Percentiles rank a stretch among this genome's conserved stretches.
phyloP scores from a whole-genome alignment of 371 early-diverging fungal species.

The Caulochytrium protostelioides region DNA sequence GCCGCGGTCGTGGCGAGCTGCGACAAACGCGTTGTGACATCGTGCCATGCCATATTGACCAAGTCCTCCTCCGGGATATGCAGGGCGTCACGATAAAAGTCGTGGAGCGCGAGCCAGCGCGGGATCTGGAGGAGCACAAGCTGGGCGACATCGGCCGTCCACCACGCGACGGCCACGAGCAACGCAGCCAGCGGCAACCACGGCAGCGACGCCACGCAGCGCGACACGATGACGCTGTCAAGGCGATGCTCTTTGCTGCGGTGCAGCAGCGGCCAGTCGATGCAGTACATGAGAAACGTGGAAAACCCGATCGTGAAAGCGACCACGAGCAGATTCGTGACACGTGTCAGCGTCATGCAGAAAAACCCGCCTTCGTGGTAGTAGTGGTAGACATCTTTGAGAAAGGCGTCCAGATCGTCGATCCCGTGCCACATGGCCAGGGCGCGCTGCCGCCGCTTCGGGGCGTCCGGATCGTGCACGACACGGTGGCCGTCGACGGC shows the following conservation, averaged over 20 bases:
- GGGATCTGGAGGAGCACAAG: background rate
- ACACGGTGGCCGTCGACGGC: slow-evolving; percentile 1
- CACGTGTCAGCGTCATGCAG: slow-evolving; percentile 44
- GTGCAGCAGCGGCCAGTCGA: slow-evolving; percentile 58
- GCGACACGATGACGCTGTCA: background rate
- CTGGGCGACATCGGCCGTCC: slow-evolving; percentile 10
- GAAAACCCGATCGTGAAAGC: slow-evolving; percentile 71
- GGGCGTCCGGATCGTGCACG: slow-evolving; percentile 2
- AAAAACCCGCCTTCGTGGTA: slow-evolving; percentile 58
- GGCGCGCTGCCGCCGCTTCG: slow-evolving; percentile 34
- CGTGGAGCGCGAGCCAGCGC: background rate
- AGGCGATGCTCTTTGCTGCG: slow-evolving; percentile 24
- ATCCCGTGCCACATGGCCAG: slow-evolving; percentile 63
- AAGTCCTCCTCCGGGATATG: no score
- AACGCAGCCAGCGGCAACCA: background rate
- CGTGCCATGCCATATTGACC: no score
- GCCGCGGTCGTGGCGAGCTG: slow-evolving; percentile 15
- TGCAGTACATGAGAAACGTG: slow-evolving; percentile 65
- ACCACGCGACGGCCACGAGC: slow-evolving; percentile 12
- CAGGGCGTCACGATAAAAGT: slow-evolving; percentile 6
- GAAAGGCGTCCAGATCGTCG: slow-evolving; percentile 55
- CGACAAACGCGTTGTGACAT: no score
- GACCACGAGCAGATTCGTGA: slow-evolving; percentile 50
- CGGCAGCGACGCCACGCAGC: slow-evolving; percentile 2
- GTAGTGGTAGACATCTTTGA: slow-evolving; percentile 49